Conservation (phyloP, 148 eudicot genomes). For the Rhododendron molle region DNA sequence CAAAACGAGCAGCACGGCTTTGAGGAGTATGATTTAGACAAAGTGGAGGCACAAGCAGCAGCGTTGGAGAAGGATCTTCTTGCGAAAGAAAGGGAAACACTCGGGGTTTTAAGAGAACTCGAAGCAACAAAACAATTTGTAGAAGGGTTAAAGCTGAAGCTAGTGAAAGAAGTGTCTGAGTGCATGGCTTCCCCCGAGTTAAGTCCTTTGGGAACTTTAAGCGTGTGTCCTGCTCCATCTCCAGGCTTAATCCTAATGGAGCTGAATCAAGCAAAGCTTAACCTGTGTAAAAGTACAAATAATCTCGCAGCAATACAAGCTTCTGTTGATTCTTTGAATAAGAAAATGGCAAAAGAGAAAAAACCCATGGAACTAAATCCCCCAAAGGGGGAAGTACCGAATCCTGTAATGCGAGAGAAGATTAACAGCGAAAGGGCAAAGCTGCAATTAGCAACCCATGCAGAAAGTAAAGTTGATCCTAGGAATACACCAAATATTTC, state of each 20-base stretch:
- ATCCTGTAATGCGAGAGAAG: conserved; percentile 1
- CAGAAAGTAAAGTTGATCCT: conserved; percentile 13
- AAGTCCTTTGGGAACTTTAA: conserved; percentile 14
- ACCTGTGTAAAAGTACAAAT: conserved; percentile 46
- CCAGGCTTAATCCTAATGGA: conserved; percentile 55
- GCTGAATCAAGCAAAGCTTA: conserved; percentile 61
- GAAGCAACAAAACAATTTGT: conserved; percentile 60
- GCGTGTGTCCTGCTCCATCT: conserved; percentile 32
- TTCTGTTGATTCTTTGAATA: conserved; percentile 61
- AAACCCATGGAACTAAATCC: conserved; percentile 9
- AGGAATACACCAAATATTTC: conserved; percentile 23
- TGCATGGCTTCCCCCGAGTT: conserved; percentile 13
- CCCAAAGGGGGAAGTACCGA: conserved; percentile 11
- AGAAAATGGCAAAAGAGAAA: conserved; percentile 46
- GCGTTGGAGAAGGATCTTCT: conserved; percentile 53
- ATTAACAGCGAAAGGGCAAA: neutral
- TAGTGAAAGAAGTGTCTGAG: conserved; percentile 46
- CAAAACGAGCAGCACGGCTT: conserved; percentile 26
- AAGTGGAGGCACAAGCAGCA: conserved; percentile 48
- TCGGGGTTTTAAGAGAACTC: conserved; percentile 53
- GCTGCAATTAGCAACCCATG: conserved; percentile 3
- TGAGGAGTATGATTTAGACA: conserved; percentile 29
- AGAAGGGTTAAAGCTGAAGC: conserved; percentile 54
- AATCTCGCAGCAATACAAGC: conserved; percentile 66
- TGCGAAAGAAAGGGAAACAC: conserved; percentile 66